Evolutionary conservation across 108 stramenopile species (phyloP), one percentile per base, ranked within the genome.

Genomic region (Fragilaria crotonensis): DNA sequence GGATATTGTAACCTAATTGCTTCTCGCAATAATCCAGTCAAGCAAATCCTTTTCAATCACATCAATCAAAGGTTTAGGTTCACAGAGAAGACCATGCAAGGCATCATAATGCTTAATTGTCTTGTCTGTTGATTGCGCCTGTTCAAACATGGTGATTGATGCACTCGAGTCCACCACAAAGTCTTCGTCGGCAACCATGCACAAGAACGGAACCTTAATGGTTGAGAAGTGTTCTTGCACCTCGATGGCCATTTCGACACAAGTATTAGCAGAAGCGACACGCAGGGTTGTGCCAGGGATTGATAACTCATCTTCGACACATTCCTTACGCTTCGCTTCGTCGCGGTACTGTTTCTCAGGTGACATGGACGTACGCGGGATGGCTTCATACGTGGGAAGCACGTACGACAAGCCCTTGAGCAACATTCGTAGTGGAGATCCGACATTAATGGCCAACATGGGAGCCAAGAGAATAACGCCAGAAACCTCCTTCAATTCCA

Each of bases 81-180:
- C 89, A 60, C 89, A 90, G 36, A 90, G 48, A 23, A 90, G 62
- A 48, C 85, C 89, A 68, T 90, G 89, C 30, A 90, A 51, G 1
- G 89, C 89, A 4, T 73, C 70, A 69, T 90, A 90, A 44, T 54
- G 52, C 54, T 83, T 85, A 54, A 84, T 57, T 7, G 87, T 85
- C 68, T 89, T 88, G 54, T 88, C 86, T 5, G 33, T 50, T 1
- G 81, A 83, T 21, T 70, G 62, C 9, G 69, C 49, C 48, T 75
- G 56, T 33, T 67, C 61, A 64, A 81, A 79, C 27, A 87, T 49
- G 17, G 77, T 71, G 22, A 62, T 58, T 21, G 81, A 60, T 30
- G 78, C 85, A 52, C 82, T 66, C 58, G 80, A 85, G 47, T 90
- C 79, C 17, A 90, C 84, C 25, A 90, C 80, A 2, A 87, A 79